These are phyloP conservation scores for Lasiodiplodia citricola DNA, from an alignment of 2,329 filamentous ascomycete species.

Conservation along the genomic window DNA sequence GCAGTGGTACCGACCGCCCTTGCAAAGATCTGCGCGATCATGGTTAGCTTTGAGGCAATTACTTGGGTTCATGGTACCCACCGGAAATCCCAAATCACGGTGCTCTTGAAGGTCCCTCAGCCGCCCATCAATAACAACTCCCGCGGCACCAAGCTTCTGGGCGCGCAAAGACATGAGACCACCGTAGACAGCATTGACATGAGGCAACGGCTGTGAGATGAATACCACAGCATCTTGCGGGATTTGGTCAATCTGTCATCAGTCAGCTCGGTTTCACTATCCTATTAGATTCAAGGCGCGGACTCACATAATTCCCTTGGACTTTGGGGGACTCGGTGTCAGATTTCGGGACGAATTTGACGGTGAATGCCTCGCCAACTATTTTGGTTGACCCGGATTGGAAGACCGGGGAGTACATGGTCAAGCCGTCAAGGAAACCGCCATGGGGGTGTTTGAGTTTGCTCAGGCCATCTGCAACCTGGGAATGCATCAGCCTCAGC, in stretches of 20 bases:
- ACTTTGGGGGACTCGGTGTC: conserved; percentile 53
- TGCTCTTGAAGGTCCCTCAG: conserved; percentile 62
- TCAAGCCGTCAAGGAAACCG: conserved; percentile 60
- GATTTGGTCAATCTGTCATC: not conserved
- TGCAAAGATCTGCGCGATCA: conserved; percentile 15
- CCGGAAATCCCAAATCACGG: conserved; percentile 54
- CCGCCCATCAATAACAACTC: conserved; percentile 59
- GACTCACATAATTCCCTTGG: conserved; percentile 54
- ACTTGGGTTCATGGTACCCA: conserved; percentile 29
- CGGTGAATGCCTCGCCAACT: conserved; percentile 61
- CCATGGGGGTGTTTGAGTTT: conserved; percentile 45
- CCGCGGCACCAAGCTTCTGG: conserved; percentile 51
- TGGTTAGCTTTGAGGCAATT: not conserved
- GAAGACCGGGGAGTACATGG: conserved; percentile 60
- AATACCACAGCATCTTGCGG: conserved; percentile 37
- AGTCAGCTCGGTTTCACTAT: not conserved
- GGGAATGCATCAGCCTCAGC: not conserved
- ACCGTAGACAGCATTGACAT: conserved; percentile 60
- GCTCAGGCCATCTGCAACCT: conserved; percentile 57
- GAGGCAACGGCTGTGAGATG: conserved; percentile 54
- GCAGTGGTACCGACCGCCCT: not conserved
- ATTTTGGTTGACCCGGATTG: conserved; percentile 60
- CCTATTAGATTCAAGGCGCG: too few relatives aligned
- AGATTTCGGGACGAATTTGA: conserved; percentile 56
- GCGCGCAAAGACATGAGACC: conserved; percentile 60